Percentiles rank a stretch among this genome's conserved stretches.
Conservation (phyloP, 306 rosid species). For the Carpinus fangiana region DNA sequence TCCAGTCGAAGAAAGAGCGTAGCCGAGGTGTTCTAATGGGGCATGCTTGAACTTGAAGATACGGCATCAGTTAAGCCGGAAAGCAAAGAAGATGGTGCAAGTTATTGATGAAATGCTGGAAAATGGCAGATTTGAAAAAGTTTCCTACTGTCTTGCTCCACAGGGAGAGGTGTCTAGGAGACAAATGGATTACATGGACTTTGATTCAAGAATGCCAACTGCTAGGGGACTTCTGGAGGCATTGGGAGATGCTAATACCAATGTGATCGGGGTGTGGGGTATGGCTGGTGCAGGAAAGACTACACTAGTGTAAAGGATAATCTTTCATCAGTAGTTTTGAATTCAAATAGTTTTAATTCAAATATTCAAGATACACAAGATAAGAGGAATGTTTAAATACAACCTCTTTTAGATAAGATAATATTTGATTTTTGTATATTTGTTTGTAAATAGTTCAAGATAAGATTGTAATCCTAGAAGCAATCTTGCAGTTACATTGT, state of each 20-base stretch:
- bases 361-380: no score
- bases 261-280: conserved; percentile 12
- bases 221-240: neutral
- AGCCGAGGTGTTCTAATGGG: neutral
- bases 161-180: accelerated
- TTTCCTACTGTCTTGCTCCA: neutral
- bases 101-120: neutral
- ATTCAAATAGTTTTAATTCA: no score
- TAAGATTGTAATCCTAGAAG: no score
- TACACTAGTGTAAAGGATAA: neutral
- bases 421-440: no score
- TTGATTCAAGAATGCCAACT: neutral
- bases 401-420: no score
- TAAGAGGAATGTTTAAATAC: no score
- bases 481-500: no score
- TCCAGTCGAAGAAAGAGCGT: neutral
- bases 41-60: conserved; percentile 9
- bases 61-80: conserved; percentile 9
- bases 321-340: no score
- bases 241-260: neutral
- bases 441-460: no score
- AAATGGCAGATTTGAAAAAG: neutral
- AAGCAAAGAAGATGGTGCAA: conserved; percentile 5
- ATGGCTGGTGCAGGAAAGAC: neutral
- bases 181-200: neutral